A percentile compares a stretch with the other conserved stretches of the same genome.
Evolutionary conservation across 768 basidiomycete genomes (phyloP).

Genomic region (Amanita muscaria): DNA sequence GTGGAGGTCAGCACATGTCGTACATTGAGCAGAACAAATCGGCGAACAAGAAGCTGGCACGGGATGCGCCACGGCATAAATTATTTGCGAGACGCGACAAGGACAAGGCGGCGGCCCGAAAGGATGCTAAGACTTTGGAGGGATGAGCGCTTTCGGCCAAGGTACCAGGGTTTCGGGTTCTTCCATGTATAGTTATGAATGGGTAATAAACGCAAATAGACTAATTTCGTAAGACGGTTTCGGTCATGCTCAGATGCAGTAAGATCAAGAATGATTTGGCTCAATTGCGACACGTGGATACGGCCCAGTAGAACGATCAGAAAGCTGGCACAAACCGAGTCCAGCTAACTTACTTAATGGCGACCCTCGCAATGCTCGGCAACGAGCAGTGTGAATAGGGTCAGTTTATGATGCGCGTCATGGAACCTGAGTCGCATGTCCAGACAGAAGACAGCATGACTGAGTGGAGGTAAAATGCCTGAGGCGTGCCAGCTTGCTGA

Average conservation of each 20-base stretch:
- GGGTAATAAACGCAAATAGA: slow-evolving; percentile 4
- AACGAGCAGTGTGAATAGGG: background rate
- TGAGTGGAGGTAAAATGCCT: slow-evolving; percentile 1
- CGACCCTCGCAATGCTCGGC: slow-evolving; percentile 8
- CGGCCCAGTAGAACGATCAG: slow-evolving; percentile 3
- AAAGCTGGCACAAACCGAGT: slow-evolving; percentile 1
- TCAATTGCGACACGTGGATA: slow-evolving; percentile 5
- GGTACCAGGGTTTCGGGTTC: slow-evolving; percentile 1
- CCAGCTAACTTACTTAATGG: slow-evolving; percentile 1
- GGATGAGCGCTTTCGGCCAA: background rate
- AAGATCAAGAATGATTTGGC: slow-evolving; percentile 7
- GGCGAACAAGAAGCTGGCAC: slow-evolving; percentile 72
- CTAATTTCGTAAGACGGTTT: slow-evolving; percentile 8
- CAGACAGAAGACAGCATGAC: background rate
- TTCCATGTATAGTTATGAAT: no score
- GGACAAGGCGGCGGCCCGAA: slow-evolving; percentile 49
- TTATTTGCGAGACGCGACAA: slow-evolving; percentile 79
- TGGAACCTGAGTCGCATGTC: background rate
- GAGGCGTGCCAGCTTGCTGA: slow-evolving; percentile 1
- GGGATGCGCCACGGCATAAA: slow-evolving; percentile 55
- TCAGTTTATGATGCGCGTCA: slow-evolving; percentile 1
- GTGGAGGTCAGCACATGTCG: slow-evolving; percentile 87
- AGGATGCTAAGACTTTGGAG: slow-evolving; percentile 25
- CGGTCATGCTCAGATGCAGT: slow-evolving; percentile 4
- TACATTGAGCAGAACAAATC: slow-evolving; percentile 90